These are phyloP conservation scores for Austroboletus novae-zelandiae DNA, from an alignment of 1,284 basidiomycete genomes.

Conservation along the genomic window DNA sequence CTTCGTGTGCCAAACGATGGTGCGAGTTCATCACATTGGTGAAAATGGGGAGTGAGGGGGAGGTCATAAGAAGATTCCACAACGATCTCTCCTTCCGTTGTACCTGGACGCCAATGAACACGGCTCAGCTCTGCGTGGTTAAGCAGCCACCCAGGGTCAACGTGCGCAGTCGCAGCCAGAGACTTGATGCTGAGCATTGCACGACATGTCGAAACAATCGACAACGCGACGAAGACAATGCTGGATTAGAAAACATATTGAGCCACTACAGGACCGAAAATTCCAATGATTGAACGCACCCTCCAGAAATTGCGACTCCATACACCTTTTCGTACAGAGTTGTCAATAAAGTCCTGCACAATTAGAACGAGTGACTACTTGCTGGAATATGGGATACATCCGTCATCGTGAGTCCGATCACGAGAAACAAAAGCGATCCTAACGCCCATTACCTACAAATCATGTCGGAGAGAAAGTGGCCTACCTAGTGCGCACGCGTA, in stretches of 20 bases:
- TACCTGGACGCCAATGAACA: constrained; percentile 37
- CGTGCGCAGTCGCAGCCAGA: constrained; percentile 36
- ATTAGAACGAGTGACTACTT: constrained; percentile 2
- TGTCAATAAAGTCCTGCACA: neutral
- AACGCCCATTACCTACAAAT: neutral
- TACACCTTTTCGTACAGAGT: constrained; percentile 10
- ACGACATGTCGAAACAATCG: constrained; percentile 37
- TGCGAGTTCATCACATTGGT: neutral
- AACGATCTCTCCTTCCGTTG: constrained; percentile 39
- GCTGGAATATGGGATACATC: constrained; percentile 3
- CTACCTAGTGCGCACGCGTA: constrained; percentile 17
- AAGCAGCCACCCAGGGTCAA: constrained; percentile 39
- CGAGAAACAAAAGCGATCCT: constrained; percentile 20
- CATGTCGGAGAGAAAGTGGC: neutral
- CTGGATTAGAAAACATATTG: constrained; percentile 62
- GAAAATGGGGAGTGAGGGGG: neutral
- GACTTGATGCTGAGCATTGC: constrained; percentile 38
- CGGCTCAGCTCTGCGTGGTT: constrained; percentile 40
- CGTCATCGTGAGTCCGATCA: constrained; percentile 12
- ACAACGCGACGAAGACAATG: constrained; percentile 72
- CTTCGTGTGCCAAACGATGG: neutral
- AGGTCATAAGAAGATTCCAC: constrained; percentile 36
- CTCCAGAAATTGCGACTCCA: constrained; percentile 7
- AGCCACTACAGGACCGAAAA: neutral
- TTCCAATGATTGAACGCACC: constrained; percentile 7